Base-by-base conservation (phyloP, 2,329 filamentous ascomycete species). In the Neoscytalidium dimidiatum region DNA sequence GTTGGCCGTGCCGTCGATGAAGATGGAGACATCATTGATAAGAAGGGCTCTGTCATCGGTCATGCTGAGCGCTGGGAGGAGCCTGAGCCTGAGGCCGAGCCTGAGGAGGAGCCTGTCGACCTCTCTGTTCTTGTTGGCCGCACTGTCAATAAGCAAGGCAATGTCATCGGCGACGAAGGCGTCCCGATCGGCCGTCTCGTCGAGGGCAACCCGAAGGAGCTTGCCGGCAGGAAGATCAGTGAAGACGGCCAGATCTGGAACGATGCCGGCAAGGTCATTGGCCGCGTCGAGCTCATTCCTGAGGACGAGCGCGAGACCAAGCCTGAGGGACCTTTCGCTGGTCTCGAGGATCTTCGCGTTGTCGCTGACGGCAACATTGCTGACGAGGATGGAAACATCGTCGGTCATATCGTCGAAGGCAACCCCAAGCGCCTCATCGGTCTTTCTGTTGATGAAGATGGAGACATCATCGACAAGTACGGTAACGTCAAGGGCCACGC, bases 181-280 rank as follows among this genome's bases (percentile, higher is more conserved):
- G 78, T 82, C 4, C 81, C 81, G n/a, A 75, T 86, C 67, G 90
- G 87, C 38, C 86, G 87, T 43, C 83, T 92, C 1, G 76, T 91
- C 21, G 88, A 92, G 72, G 90, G 90, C 14, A 86, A 89, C 66
- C 72, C 85, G 38, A 85, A 86, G 75, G 83, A 85, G 62, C 83
- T 92, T 46, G 78, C 87, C 9, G 90, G 90, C 29, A 87, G 86
- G 71, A 89, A 90, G 84, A 88, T 88, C 71, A 88, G 92, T 74
- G 90, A 88, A 75, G 79, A 91, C 31, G 90, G 90, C 38, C 86
- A 90, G 71, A 85, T 92, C 68, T 86, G 88, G 79, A 90, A 89
- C 72, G 90, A 92, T 74, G 85, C 83, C n/a, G 90, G 90, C 51
- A 87, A 90, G 65, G 81, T 91, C 52, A 84, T 92, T 66, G 90